These are phyloP conservation scores for Centaurea solstitialis DNA, from an alignment of 129 eudicot species.

Conservation along the genomic window DNA sequence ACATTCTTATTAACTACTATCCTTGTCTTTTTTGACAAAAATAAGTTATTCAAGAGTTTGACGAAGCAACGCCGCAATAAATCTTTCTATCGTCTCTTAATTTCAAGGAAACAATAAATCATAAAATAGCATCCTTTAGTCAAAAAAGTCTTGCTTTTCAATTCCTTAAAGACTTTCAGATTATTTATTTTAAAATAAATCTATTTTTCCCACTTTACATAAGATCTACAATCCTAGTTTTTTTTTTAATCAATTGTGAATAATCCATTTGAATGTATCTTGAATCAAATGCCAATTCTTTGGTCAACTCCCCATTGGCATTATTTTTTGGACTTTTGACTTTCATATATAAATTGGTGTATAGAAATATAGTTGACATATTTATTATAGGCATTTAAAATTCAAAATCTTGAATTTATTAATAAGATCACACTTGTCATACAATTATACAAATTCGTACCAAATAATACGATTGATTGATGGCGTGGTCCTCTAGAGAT, in stretches of 20 bases:
- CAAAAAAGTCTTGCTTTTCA: no score
- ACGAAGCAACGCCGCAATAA: neutral
- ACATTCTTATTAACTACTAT: no score
- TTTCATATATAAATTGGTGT: slow-evolving; percentile 15
- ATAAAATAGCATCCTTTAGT: no score
- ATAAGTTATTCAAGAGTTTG: neutral
- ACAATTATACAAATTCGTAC: neutral
- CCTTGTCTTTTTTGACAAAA: neutral
- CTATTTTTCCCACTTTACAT: neutral
- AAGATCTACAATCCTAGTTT: neutral
- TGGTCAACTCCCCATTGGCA: slow-evolving; percentile 27
- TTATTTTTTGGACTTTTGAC: slow-evolving; percentile 23
- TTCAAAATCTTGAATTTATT: slow-evolving; percentile 15
- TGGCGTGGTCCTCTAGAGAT: slow-evolving; percentile 11
- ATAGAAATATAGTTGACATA: slow-evolving; percentile 32
- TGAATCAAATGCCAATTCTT: slow-evolving; percentile 10
- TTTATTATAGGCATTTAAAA: neutral
- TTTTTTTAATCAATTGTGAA: neutral
- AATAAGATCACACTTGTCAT: slow-evolving; percentile 28
- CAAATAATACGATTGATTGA: neutral
- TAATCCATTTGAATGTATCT: neutral
- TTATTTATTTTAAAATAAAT: no score
- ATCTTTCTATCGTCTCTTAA: no score
- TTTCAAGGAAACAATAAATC: neutral
- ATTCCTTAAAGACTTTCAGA: no score